These are phyloP conservation scores for Fraxinus anomala DNA, from an alignment of 257 asterid genomes.

Conservation along the genomic window DNA sequence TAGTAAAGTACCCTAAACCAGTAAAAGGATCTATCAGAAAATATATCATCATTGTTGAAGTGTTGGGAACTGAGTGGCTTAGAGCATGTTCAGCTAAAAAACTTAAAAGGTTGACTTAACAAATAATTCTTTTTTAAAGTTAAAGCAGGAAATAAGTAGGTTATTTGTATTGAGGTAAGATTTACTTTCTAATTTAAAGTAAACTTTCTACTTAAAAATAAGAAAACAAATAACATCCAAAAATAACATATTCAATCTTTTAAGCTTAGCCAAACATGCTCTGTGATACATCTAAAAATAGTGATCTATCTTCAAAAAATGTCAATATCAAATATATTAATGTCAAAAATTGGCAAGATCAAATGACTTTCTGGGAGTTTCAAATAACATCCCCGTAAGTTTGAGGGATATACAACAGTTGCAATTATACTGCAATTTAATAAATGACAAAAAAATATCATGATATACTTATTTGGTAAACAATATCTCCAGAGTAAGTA, in stretches of 20 bases:
- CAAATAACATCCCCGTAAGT: background rate
- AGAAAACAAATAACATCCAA: background rate
- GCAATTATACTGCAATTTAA: background rate
- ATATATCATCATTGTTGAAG: no score
- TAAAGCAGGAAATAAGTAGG: background rate
- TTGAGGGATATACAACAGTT: background rate
- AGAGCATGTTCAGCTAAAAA: background rate
- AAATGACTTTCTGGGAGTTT: background rate
- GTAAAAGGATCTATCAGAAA: background rate
- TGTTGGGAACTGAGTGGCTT: background rate
- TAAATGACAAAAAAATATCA: background rate
- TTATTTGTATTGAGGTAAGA: background rate
- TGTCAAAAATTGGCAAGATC: background rate
- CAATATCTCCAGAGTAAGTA: constrained; percentile 20
- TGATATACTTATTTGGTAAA: background rate
- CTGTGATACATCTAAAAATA: background rate
- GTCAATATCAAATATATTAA: no score
- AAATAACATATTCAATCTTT: no score
- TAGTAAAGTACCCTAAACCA: background rate
- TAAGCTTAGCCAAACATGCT: background rate
- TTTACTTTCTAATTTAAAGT: background rate
- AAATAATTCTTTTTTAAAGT: background rate
- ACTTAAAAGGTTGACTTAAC: background rate
- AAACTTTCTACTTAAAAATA: background rate
- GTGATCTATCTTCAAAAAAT: background rate